Conservation (phyloP, 2,329 filamentous ascomycete genomes). For the Metarhizium sp. region DNA sequence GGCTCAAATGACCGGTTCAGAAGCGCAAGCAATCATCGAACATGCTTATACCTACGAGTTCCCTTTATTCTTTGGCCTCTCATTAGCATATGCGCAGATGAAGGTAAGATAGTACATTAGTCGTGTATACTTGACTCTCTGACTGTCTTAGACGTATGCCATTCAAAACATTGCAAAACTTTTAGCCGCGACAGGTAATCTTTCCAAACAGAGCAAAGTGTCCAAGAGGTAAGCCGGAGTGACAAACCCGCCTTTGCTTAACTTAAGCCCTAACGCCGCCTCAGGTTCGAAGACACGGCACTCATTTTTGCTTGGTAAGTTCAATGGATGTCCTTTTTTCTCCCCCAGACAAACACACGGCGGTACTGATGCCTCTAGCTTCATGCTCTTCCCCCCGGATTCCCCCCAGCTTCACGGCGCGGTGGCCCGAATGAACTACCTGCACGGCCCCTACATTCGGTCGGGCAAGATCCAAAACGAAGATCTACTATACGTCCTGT, state of each 20-base stretch:
- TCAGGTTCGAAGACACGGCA: slow-evolving; percentile 29
- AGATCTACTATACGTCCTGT: slow-evolving; percentile 30
- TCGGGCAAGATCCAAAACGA: slow-evolving; percentile 25
- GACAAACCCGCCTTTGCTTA: too few relatives aligned
- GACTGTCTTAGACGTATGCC: slow-evolving; percentile 26
- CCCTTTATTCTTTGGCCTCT: slow-evolving; percentile 27
- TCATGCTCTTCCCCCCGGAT: slow-evolving; percentile 17
- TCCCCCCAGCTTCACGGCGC: slow-evolving; percentile 23
- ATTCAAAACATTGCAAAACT: slow-evolving; percentile 27
- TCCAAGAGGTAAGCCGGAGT: slow-evolving; percentile 23
- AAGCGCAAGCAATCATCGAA: slow-evolving; percentile 35
- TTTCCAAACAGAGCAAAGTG: slow-evolving; percentile 20
- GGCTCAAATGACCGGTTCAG: slow-evolving; percentile 25
- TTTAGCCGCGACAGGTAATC: slow-evolving; percentile 25
- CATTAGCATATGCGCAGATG: slow-evolving; percentile 29
- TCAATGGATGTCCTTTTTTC: not conserved
- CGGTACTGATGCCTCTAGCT: slow-evolving; percentile 13
- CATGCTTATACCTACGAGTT: slow-evolving; percentile 25
- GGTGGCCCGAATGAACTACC: slow-evolving; percentile 29
- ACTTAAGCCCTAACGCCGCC: too few relatives aligned
- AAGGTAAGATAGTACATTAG: slow-evolving; percentile 11
- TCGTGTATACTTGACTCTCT: not conserved
- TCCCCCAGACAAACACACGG: not conserved
- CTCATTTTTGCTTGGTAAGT: slow-evolving; percentile 26
- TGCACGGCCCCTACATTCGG: slow-evolving; percentile 19